phyloP scores from a whole-genome alignment of 2,329 filamentous ascomycete species.

The Berkeleyomyces basicola region DNA sequence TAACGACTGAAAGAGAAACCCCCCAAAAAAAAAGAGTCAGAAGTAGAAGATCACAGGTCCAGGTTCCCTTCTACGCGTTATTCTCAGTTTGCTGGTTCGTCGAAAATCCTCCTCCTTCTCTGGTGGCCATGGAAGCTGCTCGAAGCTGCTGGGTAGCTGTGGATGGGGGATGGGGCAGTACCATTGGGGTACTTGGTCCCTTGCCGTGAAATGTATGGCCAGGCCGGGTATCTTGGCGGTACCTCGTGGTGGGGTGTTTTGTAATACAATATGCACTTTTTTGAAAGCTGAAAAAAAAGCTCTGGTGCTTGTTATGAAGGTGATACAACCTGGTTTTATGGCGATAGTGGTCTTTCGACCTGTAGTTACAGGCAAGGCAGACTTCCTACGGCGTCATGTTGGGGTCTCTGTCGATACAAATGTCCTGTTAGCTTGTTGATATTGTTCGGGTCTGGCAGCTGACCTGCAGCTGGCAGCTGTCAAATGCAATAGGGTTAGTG shows the following conservation, averaged over 20 bases:
- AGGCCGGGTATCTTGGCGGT: neutral
- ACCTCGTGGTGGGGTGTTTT: neutral
- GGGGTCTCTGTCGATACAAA: too few species aligned
- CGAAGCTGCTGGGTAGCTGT: conserved; percentile 3
- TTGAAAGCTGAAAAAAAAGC: neutral
- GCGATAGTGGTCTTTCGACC: too few species aligned
- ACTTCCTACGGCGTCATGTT: too few species aligned
- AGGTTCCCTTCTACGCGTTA: neutral
- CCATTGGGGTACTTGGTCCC: neutral
- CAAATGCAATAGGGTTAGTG: neutral
- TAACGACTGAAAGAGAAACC: too few species aligned
- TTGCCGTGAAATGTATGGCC: neutral
- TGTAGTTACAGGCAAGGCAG: too few species aligned
- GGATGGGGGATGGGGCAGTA: neutral
- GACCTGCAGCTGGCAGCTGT: neutral
- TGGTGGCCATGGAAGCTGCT: conserved; percentile 10
- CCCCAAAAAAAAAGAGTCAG: neutral
- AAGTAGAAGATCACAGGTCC: neutral
- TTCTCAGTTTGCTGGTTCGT: neutral
- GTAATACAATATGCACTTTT: neutral
- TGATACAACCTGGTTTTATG: too few species aligned
- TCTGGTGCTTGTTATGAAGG: too few species aligned
- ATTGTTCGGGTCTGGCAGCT: neutral
- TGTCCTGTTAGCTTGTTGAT: too few species aligned
- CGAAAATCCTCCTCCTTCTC: neutral